Evolutionary conservation across 202 grass and related monocot genomes (phyloP).

Genomic region (Tripidium arundinaceum): DNA sequence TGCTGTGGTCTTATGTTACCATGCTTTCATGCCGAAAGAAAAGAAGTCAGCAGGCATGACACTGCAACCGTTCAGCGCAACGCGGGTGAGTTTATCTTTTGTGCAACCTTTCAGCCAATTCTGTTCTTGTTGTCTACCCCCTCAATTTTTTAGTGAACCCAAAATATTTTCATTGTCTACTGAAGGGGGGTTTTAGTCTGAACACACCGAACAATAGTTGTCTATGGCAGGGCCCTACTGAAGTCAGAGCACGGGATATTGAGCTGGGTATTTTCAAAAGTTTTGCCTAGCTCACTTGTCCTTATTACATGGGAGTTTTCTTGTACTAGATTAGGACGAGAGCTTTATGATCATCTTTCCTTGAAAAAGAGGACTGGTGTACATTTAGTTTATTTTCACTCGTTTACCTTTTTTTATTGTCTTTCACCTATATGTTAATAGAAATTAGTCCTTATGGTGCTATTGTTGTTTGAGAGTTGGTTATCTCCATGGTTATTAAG

Average conservation of each 20-base stretch:
- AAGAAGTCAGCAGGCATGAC: slow-evolving; percentile 54
- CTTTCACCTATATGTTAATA: background rate
- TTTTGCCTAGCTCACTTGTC: background rate
- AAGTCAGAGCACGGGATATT: background rate
- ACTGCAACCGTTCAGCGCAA: slow-evolving; percentile 48
- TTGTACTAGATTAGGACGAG: background rate
- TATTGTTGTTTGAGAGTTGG: background rate
- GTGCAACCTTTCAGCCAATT: slow-evolving; percentile 5
- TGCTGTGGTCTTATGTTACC: slow-evolving; percentile 84
- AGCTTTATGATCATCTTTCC: background rate
- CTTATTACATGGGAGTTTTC: background rate
- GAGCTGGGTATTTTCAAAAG: background rate
- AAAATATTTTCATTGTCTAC: background rate
- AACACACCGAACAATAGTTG: background rate
- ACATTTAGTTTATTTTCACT: slow-evolving; percentile 7
- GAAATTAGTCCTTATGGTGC: background rate
- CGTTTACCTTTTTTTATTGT: background rate
- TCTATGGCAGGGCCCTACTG: background rate
- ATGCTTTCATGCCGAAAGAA: slow-evolving; percentile 74
- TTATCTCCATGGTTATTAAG: background rate
- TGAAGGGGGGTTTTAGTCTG: background rate
- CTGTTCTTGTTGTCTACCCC: background rate
- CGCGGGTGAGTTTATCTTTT: slow-evolving; percentile 43
- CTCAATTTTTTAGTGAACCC: background rate
- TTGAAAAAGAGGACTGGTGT: background rate